Conservation (phyloP, 768 basidiomycete species). For the Rhizopogon vulgaris region DNA sequence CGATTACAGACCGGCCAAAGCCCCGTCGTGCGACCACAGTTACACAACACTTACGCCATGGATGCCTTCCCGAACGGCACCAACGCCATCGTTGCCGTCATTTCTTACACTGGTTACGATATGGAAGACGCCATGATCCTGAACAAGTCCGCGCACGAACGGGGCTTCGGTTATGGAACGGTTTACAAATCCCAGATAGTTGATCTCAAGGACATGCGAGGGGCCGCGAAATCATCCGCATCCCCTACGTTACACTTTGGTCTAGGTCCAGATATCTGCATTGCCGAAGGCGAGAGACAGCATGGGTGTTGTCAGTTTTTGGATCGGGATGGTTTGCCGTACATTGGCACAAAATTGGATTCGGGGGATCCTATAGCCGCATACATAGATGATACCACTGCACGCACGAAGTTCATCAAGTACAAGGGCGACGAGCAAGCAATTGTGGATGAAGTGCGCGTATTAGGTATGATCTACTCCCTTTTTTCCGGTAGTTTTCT, state of each 20-base stretch:
- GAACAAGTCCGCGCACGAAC: constrained; percentile 97
- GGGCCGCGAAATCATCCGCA: constrained; percentile 51
- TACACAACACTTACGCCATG: constrained; percentile 96
- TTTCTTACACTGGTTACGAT: constrained; percentile 99
- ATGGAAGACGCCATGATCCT: constrained; percentile 99
- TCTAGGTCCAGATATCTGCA: constrained; percentile 67
- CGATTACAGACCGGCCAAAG: constrained; percentile 92
- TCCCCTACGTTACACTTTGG: constrained; percentile 86
- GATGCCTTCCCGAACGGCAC: constrained; percentile 98
- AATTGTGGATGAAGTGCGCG: constrained; percentile 85
- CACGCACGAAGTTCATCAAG: constrained; percentile 79
- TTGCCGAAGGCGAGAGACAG: constrained; percentile 39
- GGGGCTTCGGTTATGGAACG: constrained; percentile 94
- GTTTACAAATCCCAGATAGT: constrained; percentile 93
- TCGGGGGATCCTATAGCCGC: constrained; percentile 80
- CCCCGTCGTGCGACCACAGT: constrained; percentile 84
- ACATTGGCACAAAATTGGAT: constrained; percentile 60
- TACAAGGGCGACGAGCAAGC: constrained; percentile 95
- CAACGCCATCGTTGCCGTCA: constrained; percentile 98
- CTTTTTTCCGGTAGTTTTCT: not conserved
- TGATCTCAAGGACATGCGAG: constrained; percentile 78
- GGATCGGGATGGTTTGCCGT: constrained; percentile 81
- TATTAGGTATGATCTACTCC: constrained; percentile 56
- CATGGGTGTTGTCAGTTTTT: constrained; percentile 48
- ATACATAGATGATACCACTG: constrained; percentile 81